These are phyloP conservation scores for Thamnidium elegans DNA, from an alignment of 192 early-diverging fungal species.

Conservation along the genomic window DNA sequence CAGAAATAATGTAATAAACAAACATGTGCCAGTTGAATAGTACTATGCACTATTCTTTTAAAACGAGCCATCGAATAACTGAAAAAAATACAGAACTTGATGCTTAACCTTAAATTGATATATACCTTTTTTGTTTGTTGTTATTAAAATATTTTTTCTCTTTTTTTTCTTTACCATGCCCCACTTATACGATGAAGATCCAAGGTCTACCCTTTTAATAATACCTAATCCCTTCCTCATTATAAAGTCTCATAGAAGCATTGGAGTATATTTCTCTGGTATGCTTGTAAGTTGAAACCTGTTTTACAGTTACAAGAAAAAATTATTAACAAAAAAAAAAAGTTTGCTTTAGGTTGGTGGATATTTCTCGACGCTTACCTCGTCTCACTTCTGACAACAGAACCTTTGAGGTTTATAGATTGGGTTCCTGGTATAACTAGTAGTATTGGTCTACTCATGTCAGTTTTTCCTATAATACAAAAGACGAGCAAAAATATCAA, in stretches of 20 bases:
- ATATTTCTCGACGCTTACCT: background rate
- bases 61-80: too few species aligned
- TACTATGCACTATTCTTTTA: too few species aligned
- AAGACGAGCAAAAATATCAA: background rate
- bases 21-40: too few species aligned
- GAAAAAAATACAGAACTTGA: too few species aligned
- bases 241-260: background rate
- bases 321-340: background rate
- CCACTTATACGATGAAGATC: background rate
- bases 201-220: background rate
- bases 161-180: slow-evolving; percentile 5
- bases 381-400: background rate
- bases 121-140: slow-evolving; percentile 8
- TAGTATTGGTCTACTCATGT: too few species aligned
- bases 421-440: background rate
- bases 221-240: background rate
- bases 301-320: too few species aligned
- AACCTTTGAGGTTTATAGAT: background rate
- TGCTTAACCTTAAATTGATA: background rate
- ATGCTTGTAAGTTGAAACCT: background rate
- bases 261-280: background rate
- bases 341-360: background rate
- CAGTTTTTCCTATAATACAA: too few species aligned
- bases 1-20: too few species aligned
- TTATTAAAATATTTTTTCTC: background rate